phyloP scores from a whole-genome alignment of 768 basidiomycete species.

The Boletellus sp. region DNA sequence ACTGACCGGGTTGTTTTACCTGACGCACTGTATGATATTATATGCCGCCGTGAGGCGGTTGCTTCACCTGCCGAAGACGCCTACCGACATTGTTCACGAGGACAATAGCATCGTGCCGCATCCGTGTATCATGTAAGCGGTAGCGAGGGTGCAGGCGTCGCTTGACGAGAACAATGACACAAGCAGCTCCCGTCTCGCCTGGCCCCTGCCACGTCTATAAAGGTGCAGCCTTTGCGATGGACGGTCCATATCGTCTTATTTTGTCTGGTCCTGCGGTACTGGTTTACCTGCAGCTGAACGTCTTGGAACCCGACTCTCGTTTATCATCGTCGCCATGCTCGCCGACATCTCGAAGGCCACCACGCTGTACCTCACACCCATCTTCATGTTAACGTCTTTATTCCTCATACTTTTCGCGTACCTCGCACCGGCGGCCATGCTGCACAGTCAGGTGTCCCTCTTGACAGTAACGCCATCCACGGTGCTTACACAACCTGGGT shows the following conservation, averaged over 20 bases:
- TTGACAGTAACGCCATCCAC: slow-evolving; percentile 60
- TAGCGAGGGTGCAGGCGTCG: not conserved
- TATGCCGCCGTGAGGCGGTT: slow-evolving; percentile 4
- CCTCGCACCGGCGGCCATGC: slow-evolving; percentile 59
- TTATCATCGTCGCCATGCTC: slow-evolving; percentile 47
- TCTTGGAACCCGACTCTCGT: slow-evolving; percentile 22
- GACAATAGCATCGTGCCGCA: not conserved
- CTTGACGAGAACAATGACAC: slow-evolving; percentile 16
- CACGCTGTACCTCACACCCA: slow-evolving; percentile 63
- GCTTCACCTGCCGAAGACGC: not conserved
- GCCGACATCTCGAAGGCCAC: slow-evolving; percentile 64
- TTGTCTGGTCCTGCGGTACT: slow-evolving; percentile 16
- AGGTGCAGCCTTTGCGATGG: not conserved
- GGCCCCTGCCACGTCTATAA: slow-evolving; percentile 14
- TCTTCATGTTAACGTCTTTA: slow-evolving; percentile 62
- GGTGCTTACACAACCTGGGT: slow-evolving; percentile 34
- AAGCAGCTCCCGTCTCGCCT: slow-evolving; percentile 7
- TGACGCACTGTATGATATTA: slow-evolving; percentile 28
- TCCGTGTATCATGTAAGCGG: slow-evolving; percentile 1
- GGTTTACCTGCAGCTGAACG: slow-evolving; percentile 17
- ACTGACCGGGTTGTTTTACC: slow-evolving; percentile 26
- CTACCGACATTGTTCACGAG: slow-evolving; percentile 7
- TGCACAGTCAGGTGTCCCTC: slow-evolving; percentile 61
- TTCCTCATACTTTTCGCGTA: slow-evolving; percentile 65
- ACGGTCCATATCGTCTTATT: not conserved